Evolutionary conservation across 176 grass and related monocot genomes (phyloP).

Genomic region (Tillandsia fasciculata): DNA sequence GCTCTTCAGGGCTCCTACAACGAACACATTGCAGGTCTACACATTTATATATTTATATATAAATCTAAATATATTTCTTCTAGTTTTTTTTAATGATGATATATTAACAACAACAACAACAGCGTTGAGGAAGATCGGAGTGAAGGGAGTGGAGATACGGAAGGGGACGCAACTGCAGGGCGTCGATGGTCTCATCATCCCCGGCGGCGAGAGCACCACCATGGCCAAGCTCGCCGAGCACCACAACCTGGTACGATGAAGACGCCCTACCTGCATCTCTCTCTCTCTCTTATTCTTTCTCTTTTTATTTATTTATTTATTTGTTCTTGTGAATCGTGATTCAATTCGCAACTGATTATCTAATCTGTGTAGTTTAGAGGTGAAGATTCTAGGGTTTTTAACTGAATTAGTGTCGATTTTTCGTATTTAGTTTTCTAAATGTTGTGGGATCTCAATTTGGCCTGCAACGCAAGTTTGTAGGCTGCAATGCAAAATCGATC

Average conservation of each 20-base stretch:
- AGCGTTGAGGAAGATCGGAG: slow-evolving; percentile 91
- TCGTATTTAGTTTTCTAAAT: too few relatives aligned
- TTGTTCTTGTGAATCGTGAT: neutral
- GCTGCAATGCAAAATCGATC: too few relatives aligned
- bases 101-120: slow-evolving; percentile 19
- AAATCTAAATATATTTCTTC: too few relatives aligned
- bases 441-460: too few relatives aligned
- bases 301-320: neutral
- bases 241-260: slow-evolving; percentile 78
- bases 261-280: neutral
- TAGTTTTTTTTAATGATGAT: neutral
- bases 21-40: slow-evolving; percentile 76
- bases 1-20: slow-evolving; percentile 98
- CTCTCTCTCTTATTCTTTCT: neutral
- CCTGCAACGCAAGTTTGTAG: too few relatives aligned
- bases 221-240: slow-evolving; percentile 93
- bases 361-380: too few relatives aligned
- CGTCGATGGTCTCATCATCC: slow-evolving; percentile 84
- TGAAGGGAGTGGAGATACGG: slow-evolving; percentile 70
- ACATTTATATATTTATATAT: too few relatives aligned
- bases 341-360: too few relatives aligned
- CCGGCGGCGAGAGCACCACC: slow-evolving; percentile 98
- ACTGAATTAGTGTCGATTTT: too few relatives aligned
- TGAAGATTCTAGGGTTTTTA: too few relatives aligned
- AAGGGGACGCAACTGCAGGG: slow-evolving; percentile 64